Base-by-base conservation (phyloP, 306 rosid genomes). In the Citrullus mucosospermus region DNA sequence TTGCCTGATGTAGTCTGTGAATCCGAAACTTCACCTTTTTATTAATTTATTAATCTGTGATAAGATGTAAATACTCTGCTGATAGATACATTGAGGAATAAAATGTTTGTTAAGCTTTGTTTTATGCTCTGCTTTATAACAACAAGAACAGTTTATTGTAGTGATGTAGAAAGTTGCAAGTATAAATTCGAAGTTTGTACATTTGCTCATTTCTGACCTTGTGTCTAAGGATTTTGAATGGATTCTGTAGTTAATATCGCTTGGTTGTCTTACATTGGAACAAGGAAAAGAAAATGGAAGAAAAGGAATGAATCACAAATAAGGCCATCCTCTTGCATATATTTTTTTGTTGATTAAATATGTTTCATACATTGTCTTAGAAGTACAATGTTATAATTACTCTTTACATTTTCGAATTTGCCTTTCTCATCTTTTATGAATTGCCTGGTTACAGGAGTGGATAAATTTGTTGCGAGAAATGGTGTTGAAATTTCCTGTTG, bases 401-500 rank as follows among this genome's bases (percentile, higher is more conserved):
- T n/a, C 9, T 72, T 18, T 8, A 72, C 59, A 72, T 72, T 72
- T 72, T 17, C 79, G 9, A 20, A 72, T 72, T 72, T 72, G 17
- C 80, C 71, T 58, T 59, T 55, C 58, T 75, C 78, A 58, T 79
- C 18, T 81, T 73, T 80, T 81, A 32, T 61, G 30, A 73, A 81
- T 15, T 82, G 65, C 76, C 60, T 71, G 79, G 77, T 79, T 87
- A 82, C 91, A 95, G 97, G 98, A 89, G 80, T 95, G 98, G 98
- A 80, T 92, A 25, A 85, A 88, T 79, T 81, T 95, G 65, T 86
- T 95, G 70, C 87, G 86, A 78, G 89, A 89, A 87, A 95, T 95
- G 96, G 91, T 89, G 81, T 81, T 88, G 80, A 92, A 87, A 83
- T 93, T 95, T 80, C 96, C 96, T 16, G 87, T 86, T 39, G 83